Base-by-base conservation (phyloP, 345 rosid genomes). In the Sisymbrium altissimum region DNA sequence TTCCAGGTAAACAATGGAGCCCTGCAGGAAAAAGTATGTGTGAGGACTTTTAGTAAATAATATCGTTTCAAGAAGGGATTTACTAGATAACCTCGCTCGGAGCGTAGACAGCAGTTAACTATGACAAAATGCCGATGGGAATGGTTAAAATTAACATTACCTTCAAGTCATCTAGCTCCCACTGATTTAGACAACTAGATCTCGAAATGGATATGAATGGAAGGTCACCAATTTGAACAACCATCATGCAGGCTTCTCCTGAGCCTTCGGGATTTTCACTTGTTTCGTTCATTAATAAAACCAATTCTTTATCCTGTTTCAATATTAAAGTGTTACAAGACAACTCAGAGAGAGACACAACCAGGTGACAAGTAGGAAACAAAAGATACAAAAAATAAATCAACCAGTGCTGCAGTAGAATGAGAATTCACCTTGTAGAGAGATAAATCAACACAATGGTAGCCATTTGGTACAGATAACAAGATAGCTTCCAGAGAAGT, bases 211-310 rank as follows among this genome's bases (percentile, higher is more conserved):
- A 55, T 30, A 78, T 68, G 71, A 92, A 92, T 54, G 95, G 87
- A 56, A 92, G 95, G 66, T 90, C 83, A 49, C 77, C 66, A 78
- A 84, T 84, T 82, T 83, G 84, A 72, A 88, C 45, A 77, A 88
- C 83, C 95, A 90, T 87, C 88, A 92, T 78, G 81, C 88, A 86
- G 18, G 92, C 96, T 76, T 86, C 86, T 81, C 88, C 98, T n/a
- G 85, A 70, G 77, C 81, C 80, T 75, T 90, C 90, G 30, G 87
- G 69, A 59, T 76, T 66, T 23, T 25, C 58, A 57, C 77, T 73
- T 63, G 76, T 73, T 79, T 76, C 83, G 52, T 92, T 87, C 70
- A 92, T 60, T 57, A 92, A 53, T 55, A 92, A 44, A 67, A 90
- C 96, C 57, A 92, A 60, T 77, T 90, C 91, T 38, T 78, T 81